Evolutionary conservation across 1,284 basidiomycete genomes (phyloP).

Genomic region (Exobasidium cylindrosporum): DNA sequence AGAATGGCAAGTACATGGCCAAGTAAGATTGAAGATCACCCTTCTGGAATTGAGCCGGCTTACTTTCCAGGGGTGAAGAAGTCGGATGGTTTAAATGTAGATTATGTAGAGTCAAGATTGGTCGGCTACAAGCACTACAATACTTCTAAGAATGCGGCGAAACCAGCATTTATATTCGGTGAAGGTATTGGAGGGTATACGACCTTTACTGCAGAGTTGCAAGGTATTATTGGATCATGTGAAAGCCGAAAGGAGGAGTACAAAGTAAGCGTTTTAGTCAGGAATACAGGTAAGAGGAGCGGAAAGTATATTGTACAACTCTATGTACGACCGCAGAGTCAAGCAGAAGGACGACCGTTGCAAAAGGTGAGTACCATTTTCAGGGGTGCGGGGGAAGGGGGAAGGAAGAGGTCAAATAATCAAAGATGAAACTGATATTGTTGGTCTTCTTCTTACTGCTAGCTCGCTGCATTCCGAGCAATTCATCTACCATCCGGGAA

Average conservation of each 20-base stretch:
- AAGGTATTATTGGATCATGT: background rate
- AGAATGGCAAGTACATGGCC: conserved; percentile 13
- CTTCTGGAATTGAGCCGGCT: background rate
- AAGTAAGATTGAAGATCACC: conserved; percentile 14
- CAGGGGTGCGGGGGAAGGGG: no score
- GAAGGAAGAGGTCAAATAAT: no score
- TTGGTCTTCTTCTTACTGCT: background rate
- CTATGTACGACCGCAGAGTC: conserved; percentile 3
- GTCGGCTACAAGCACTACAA: conserved; percentile 18
- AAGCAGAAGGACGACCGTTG: conserved; percentile 5
- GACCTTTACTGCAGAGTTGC: conserved; percentile 13
- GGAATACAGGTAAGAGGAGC: conserved; percentile 13
- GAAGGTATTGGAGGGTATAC: conserved; percentile 19
- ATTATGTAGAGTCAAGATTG: conserved; percentile 16
- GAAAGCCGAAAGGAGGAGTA: background rate
- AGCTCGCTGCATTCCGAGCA: conserved; percentile 13
- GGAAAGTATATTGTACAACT: conserved; percentile 18
- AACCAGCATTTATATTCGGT: conserved; percentile 12
- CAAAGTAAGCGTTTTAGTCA: conserved; percentile 11
- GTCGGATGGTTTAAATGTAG: conserved; percentile 8
- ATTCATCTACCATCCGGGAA: conserved; percentile 9
- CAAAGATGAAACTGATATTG: background rate
- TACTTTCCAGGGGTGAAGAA: conserved; percentile 11
- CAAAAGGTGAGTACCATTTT: conserved; percentile 13
- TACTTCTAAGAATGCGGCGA: background rate